Conservation (phyloP, 805 yeast species). For the Candida cerambycidarum region DNA sequence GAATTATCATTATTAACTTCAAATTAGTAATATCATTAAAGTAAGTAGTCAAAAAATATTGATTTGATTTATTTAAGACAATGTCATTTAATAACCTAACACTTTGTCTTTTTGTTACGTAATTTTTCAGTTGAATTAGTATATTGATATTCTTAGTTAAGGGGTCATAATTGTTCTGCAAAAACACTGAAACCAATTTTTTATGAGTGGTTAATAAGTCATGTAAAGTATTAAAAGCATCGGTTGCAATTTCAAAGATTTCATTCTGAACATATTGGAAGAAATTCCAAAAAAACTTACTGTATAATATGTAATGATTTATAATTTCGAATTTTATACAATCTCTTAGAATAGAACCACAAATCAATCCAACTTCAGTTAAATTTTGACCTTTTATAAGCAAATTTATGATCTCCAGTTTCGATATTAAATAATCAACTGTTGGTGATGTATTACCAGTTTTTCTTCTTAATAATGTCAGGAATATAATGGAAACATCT, state of each 20-base stretch:
- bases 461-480: conserved; percentile 74
- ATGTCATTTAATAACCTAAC: conserved; percentile 72
- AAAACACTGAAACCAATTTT: conserved; percentile 67
- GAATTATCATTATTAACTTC: conserved; percentile 79
- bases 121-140: conserved; percentile 73
- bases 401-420: conserved; percentile 61
- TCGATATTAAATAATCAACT: conserved; percentile 72
- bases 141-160: conserved; percentile 67
- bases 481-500: conserved; percentile 71
- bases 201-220: conserved; percentile 72
- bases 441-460: conserved; percentile 79
- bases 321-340: conserved; percentile 77
- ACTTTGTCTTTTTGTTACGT: conserved; percentile 91
- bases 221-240: conserved; percentile 74
- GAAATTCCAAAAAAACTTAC: conserved; percentile 73
- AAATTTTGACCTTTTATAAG: conserved; percentile 73
- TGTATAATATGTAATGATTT: conserved; percentile 56
- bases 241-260: conserved; percentile 88
- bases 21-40: conserved; percentile 80
- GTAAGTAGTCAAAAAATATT: conserved; percentile 68
- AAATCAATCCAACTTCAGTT: conserved; percentile 67
- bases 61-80: conserved; percentile 70
- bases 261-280: conserved; percentile 75
- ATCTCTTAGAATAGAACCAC: conserved; percentile 81
- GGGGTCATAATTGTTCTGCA: conserved; percentile 52